Conservation (phyloP, 1,139 yeast species). For the Tardiomyces blankii region DNA sequence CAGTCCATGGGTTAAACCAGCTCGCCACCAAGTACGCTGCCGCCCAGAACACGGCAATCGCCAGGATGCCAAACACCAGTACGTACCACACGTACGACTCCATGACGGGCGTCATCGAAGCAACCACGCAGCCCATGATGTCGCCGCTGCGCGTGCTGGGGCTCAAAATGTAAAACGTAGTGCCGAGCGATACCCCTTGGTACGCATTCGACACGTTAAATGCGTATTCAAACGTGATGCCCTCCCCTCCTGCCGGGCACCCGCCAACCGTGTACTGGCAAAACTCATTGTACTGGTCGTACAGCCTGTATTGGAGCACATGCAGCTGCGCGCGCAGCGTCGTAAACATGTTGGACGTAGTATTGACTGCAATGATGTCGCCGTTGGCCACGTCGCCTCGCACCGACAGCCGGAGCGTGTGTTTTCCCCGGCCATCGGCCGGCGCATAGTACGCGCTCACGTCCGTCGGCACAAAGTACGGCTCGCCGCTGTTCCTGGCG, state of each 20-base stretch:
- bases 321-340: constrained; percentile 16
- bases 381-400: constrained; percentile 17
- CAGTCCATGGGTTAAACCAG: constrained; percentile 46
- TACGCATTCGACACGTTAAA: constrained; percentile 15
- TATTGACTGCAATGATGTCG: constrained; percentile 16
- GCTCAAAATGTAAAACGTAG: constrained; percentile 17
- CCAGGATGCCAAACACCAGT: constrained; percentile 32
- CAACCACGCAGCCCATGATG: constrained; percentile 37
- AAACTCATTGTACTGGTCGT: constrained; percentile 16
- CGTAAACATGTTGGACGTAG: constrained; percentile 17
- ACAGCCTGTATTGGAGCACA: constrained; percentile 12
- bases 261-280: constrained; percentile 15
- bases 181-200: constrained; percentile 21
- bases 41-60: constrained; percentile 34
- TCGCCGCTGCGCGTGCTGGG: constrained; percentile 26
- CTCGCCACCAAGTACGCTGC: constrained; percentile 32
- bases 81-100: constrained; percentile 31
- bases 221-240: constrained; percentile 14
- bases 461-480: constrained; percentile 3
- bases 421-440: constrained; percentile 4
- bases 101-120: constrained; percentile 43
- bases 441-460: constrained; percentile 4
- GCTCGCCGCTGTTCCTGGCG: background rate
- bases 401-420: constrained; percentile 10
- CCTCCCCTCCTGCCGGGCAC: constrained; percentile 22